Percentiles rank a stretch among this genome's conserved stretches.
phyloP scores from a whole-genome alignment of 2,329 filamentous ascomycete genomes.

The Aspergillus flavus region DNA sequence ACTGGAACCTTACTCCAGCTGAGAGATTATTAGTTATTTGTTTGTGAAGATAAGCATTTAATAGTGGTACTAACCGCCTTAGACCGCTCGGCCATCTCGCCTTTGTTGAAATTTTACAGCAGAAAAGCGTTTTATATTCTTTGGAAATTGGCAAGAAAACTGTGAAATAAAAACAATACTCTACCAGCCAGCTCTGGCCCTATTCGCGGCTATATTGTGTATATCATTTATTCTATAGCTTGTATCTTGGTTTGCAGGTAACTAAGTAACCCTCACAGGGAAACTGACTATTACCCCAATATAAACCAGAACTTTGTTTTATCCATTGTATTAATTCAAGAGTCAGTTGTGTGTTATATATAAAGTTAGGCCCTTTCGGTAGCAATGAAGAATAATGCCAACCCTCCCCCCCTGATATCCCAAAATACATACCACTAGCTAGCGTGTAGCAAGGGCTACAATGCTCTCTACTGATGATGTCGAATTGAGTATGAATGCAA shows the following conservation, averaged over 20 bases:
- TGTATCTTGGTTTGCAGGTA: not conserved
- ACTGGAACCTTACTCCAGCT: constrained; percentile 7
- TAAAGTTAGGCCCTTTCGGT: not conserved
- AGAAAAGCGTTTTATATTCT: not conserved
- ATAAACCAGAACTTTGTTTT: not conserved
- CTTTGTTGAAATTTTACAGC: accelerated
- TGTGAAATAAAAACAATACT: not conserved
- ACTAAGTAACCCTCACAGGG: not conserved
- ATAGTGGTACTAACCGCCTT: not conserved
- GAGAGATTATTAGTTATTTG: no score
- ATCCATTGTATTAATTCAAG: accelerated
- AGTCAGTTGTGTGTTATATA: not conserved
- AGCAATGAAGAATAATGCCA: no score
- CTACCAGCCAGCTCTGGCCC: no score
- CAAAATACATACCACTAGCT: no score
- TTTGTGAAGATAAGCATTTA: no score
- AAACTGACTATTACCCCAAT: no score
- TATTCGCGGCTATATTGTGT: no score
- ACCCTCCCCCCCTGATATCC: no score
- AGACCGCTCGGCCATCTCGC: constrained; percentile 6
- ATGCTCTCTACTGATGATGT: no score
- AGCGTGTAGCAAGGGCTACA: no score
- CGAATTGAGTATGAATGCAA: no score
- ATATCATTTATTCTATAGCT: not conserved
- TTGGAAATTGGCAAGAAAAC: accelerated